Conservation (phyloP, 2,329 filamentous ascomycete species). For the Diaporthe sp. region DNA sequence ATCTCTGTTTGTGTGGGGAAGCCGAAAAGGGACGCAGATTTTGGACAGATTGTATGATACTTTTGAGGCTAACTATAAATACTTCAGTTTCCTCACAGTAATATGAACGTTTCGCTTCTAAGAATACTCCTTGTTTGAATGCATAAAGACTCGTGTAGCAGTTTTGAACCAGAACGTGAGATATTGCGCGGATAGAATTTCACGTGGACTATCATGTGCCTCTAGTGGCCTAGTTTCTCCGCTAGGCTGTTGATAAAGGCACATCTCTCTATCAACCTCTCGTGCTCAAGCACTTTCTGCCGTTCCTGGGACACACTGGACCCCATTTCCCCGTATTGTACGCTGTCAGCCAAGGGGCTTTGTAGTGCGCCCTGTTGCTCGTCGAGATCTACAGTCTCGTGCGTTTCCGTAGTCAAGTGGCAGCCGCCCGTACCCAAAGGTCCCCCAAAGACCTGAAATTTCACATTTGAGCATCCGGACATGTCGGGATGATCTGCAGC, state of each 20-base stretch:
- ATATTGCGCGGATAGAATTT: too few relatives aligned
- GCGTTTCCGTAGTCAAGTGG: not conserved
- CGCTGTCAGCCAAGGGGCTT: constrained; percentile 35
- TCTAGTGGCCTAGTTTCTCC: constrained; percentile 44
- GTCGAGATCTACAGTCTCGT: not conserved
- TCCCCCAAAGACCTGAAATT: constrained; percentile 45
- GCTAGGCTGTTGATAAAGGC: constrained; percentile 44
- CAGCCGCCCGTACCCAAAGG: constrained; percentile 43
- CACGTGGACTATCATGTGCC: not conserved
- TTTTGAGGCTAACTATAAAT: too few relatives aligned
- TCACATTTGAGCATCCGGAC: constrained; percentile 8
- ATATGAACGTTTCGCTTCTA: too few relatives aligned
- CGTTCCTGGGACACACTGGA: constrained; percentile 20
- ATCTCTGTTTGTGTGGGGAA: too few relatives aligned
- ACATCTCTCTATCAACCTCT: constrained; percentile 45
- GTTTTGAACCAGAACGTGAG: too few relatives aligned
- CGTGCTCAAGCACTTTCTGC: constrained; percentile 40
- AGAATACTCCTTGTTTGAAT: too few relatives aligned
- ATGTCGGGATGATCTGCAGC: not conserved
- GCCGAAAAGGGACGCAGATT: too few relatives aligned
- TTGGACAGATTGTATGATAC: too few relatives aligned
- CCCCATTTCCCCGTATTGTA: constrained; percentile 43
- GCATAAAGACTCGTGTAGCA: too few relatives aligned
- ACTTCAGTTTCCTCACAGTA: too few relatives aligned
- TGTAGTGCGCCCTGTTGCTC: constrained; percentile 30